Evolutionary conservation across 2,329 filamentous ascomycete genomes (phyloP).

Genomic region (Aureobasidium sp.): DNA sequence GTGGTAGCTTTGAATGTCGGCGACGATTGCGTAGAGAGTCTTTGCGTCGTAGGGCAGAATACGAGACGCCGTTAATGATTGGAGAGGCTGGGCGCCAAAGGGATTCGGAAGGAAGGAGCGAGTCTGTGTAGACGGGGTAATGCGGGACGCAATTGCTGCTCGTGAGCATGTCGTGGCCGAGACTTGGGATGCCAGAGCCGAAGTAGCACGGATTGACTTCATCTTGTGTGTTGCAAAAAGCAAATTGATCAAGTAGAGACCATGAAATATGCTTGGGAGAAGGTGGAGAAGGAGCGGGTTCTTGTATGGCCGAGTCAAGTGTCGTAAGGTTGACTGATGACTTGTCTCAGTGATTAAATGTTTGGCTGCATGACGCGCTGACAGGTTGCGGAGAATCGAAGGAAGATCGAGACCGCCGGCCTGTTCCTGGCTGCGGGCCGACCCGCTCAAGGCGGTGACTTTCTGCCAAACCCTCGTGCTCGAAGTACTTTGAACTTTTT

Average conservation of each 20-base stretch:
- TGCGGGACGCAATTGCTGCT: constrained; percentile 3
- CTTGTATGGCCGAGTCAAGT: background rate
- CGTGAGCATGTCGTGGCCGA: constrained; percentile 1
- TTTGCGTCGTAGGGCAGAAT: constrained; percentile 66
- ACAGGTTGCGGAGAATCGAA: background rate
- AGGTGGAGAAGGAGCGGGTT: background rate
- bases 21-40: constrained; percentile 75
- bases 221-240: constrained; percentile 17
- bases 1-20: constrained; percentile 78
- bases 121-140: constrained; percentile 17
- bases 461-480: constrained; percentile 5
- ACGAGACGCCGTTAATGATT: constrained; percentile 65
- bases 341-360: background rate
- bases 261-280: background rate
- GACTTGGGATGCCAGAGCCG: constrained; percentile 12
- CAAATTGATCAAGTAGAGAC: background rate
- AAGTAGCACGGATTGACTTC: constrained; percentile 24
- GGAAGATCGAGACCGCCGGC: background rate
- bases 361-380: constrained; percentile 8
- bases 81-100: constrained; percentile 50
- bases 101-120: constrained; percentile 39
- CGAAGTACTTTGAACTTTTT: constrained; percentile 1
- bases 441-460: background rate
- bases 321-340: background rate
- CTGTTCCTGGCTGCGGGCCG: background rate